phyloP scores from a whole-genome alignment of 1,139 yeast genomes.

The Blastobotrys persicus region DNA sequence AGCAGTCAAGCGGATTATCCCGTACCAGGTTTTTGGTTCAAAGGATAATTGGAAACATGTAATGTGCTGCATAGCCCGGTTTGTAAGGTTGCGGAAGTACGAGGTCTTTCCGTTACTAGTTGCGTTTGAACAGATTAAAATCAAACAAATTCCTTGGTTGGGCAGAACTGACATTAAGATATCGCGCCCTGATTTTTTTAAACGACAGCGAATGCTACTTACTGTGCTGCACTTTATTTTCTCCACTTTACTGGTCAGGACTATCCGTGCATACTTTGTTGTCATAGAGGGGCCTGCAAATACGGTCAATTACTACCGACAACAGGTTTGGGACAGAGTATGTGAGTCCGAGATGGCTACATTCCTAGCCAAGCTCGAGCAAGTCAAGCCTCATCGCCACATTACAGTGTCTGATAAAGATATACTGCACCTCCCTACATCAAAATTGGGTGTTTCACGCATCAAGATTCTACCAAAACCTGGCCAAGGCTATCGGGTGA shows the following conservation, averaged over 20 bases:
- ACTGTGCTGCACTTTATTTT: slow-evolving; percentile 61
- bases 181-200: slow-evolving; percentile 19
- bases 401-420: background rate
- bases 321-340: slow-evolving; percentile 54
- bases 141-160: slow-evolving; percentile 50
- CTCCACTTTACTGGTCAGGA: slow-evolving; percentile 44
- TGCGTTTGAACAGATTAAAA: slow-evolving; percentile 37
- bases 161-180: slow-evolving; percentile 23
- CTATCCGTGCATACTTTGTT: slow-evolving; percentile 61
- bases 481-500: slow-evolving; percentile 28
- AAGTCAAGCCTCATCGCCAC: background rate
- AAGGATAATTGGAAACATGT: slow-evolving; percentile 47
- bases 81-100: slow-evolving; percentile 40
- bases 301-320: slow-evolving; percentile 53
- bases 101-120: slow-evolving; percentile 36
- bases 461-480: slow-evolving; percentile 30
- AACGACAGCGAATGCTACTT: slow-evolving; percentile 35
- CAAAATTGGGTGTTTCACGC: slow-evolving; percentile 26
- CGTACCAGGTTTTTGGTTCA: slow-evolving; percentile 56
- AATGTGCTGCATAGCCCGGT: slow-evolving; percentile 39
- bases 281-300: slow-evolving; percentile 53
- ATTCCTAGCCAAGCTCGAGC: slow-evolving; percentile 17
- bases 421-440: slow-evolving; percentile 15
- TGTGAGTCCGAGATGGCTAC: slow-evolving; percentile 31
- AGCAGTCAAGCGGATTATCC: slow-evolving; percentile 43